Percentiles rank a stretch among this genome's conserved stretches.
phyloP scores from a whole-genome alignment of 106 monocot genomes.

The Posidonia australis region DNA sequence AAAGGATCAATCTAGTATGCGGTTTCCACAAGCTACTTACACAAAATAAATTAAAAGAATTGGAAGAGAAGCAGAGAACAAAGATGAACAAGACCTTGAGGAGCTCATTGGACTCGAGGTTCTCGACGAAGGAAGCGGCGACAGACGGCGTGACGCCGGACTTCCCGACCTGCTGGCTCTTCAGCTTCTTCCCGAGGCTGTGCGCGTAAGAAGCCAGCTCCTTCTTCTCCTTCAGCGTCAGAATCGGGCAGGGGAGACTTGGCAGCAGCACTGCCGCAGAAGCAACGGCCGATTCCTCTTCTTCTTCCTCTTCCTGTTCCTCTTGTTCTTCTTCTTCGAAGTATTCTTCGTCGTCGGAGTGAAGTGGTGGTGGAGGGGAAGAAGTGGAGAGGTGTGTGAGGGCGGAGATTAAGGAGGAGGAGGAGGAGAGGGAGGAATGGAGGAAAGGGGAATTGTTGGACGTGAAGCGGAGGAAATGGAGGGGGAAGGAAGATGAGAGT shows the following conservation, averaged over 20 bases:
- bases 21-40: neutral
- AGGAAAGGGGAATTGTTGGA: neutral
- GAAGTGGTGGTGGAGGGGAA: neutral
- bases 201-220: slow-evolving; percentile 90
- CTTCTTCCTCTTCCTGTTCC: neutral
- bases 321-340: neutral
- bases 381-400: neutral
- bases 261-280: neutral
- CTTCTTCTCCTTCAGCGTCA: slow-evolving; percentile 89
- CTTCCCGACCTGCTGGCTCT: slow-evolving; percentile 88
- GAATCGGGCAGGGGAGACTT: slow-evolving; percentile 28
- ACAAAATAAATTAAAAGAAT: too few species aligned
- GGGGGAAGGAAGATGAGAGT: too few species aligned
- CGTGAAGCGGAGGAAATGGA: too few species aligned
- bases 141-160: slow-evolving; percentile 72
- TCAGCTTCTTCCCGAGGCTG: slow-evolving; percentile 88
- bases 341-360: neutral
- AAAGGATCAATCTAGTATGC: neutral
- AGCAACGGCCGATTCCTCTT: neutral
- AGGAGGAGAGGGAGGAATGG: neutral
- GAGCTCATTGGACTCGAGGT: slow-evolving; percentile 89
- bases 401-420: too few species aligned
- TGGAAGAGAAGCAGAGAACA: neutral
- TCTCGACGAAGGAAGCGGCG: slow-evolving; percentile 61
- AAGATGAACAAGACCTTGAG: slow-evolving; percentile 49